Evolutionary conservation across 306 rosid genomes (phyloP).

Genomic region (Lagenaria siceraria): DNA sequence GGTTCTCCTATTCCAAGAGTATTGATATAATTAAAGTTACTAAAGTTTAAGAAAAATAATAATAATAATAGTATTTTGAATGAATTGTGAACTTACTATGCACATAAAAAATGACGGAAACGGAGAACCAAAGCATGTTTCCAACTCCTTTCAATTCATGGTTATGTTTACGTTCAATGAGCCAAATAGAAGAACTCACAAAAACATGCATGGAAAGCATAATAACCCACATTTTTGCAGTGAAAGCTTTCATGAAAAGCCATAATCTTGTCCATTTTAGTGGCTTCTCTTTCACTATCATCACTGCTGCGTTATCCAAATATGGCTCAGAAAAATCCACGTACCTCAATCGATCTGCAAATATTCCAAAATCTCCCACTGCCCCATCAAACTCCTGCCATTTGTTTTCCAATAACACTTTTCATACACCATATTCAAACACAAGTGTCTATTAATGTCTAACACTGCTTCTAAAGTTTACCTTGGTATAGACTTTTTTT

Average conservation of each 20-base stretch:
- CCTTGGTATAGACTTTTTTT: constrained; percentile 33
- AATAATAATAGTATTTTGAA: too few relatives aligned
- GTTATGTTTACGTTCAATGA: constrained; percentile 28
- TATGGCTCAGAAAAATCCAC: constrained; percentile 44
- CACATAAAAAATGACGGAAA: constrained; percentile 28
- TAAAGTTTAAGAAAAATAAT: too few relatives aligned
- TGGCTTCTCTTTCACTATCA: constrained; percentile 31
- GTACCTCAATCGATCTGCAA: constrained; percentile 26
- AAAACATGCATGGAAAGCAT: constrained; percentile 26
- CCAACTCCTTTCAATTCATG: constrained; percentile 28
- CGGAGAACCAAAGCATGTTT: constrained; percentile 45
- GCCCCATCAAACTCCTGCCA: constrained; percentile 20
- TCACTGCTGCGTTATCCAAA: constrained; percentile 25
- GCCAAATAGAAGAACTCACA: constrained; percentile 36
- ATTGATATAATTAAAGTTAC: too few relatives aligned
- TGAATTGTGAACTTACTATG: constrained; percentile 29
- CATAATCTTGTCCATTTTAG: constrained; percentile 20
- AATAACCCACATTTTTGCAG: constrained; percentile 35
- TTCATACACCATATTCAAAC: too few relatives aligned
- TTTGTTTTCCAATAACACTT: not conserved
- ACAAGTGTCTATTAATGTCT: too few relatives aligned
- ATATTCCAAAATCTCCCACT: constrained; percentile 43
- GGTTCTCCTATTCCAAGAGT: constrained; percentile 1
- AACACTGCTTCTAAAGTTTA: constrained; percentile 1
- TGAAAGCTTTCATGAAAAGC: constrained; percentile 34